Percentiles rank a stretch among this genome's conserved stretches.
Evolutionary conservation across 148 eudicot species (phyloP).

Genomic region (Bassia scoparia): DNA sequence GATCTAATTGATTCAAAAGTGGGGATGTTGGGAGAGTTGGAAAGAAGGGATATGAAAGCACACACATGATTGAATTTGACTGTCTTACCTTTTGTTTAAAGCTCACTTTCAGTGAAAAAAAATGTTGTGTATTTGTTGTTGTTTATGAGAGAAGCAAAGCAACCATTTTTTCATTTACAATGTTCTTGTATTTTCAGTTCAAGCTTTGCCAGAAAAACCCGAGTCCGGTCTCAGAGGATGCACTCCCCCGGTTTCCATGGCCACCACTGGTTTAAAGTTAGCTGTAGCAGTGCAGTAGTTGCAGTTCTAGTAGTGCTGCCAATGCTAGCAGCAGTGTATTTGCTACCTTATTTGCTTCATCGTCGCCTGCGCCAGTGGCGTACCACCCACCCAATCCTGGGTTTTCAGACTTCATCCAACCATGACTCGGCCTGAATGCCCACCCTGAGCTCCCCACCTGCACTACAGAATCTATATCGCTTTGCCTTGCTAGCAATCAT

Average conservation of each 20-base stretch:
- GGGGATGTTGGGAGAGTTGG: conserved; percentile 21
- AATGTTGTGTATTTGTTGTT: too few species aligned
- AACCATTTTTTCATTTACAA: conserved; percentile 12
- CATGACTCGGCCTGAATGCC: conserved; percentile 43
- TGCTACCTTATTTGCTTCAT: conserved; percentile 82
- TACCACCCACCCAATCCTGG: conserved; percentile 50
- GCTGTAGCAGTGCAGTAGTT: conserved; percentile 46
- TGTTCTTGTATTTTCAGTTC: conserved; percentile 19
- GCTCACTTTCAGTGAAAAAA: conserved; percentile 19
- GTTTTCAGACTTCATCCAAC: conserved; percentile 53
- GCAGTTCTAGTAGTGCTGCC: conserved; percentile 43
- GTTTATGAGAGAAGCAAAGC: conserved; percentile 18
- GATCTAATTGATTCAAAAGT: conserved; percentile 40
- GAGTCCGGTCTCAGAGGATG: conserved; percentile 35
- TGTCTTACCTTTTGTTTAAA: conserved; percentile 29
- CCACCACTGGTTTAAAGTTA: conserved; percentile 31
- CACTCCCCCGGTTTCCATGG: conserved; percentile 17
- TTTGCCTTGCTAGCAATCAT: conserved; percentile 69
- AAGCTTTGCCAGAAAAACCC: conserved; percentile 47
- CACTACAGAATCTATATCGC: conserved; percentile 57
- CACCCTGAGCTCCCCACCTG: conserved; percentile 39
- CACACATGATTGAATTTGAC: conserved; percentile 38
- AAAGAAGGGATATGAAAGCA: conserved; percentile 32
- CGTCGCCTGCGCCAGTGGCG: conserved; percentile 41
- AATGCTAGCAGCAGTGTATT: conserved; percentile 60